Evolutionary conservation across 257 asterid species (phyloP), one percentile per base, ranked within the genome.

Genomic region (Asclepias syriaca): DNA sequence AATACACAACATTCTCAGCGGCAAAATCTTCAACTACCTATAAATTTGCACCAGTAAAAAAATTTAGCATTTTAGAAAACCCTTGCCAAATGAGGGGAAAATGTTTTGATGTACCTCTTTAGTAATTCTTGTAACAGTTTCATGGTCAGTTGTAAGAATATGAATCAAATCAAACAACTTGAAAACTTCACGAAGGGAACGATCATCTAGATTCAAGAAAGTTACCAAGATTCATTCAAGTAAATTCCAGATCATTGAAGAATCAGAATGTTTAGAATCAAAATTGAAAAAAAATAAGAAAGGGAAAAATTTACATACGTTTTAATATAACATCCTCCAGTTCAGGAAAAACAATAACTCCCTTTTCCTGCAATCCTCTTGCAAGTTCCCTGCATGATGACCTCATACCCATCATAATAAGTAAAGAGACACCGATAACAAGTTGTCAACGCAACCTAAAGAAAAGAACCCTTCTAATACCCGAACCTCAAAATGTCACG

Each of bases 1-100:
- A 84, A 78, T 94, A 91, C 64, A 88, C 87, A 74, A 91, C 99
- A 75, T 88, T 94, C 76, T 94, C 99, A 39, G 95, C 93, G 48
- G 96, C 93, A 81, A 94, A 94, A 83, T 94, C 99, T 86, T 94
- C 97, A 76, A 91, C 70, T 22, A 89, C 97, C 98, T 93, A 79
- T 70, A 68, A 57, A 45, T 61, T 68, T 9, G 71, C 43, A 68
- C 63, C 65, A 15, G 12, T 37, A 56, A 43, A 21, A 43, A 43
- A 43, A 43, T 3, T 34, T 12, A 69, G 21, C 29, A 40, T 4
- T 54, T 2, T 10, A 45, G n/a, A 50, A 45, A 14, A 6, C 60
- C 39, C 59, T 72, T 55, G 46, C 12, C 39, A 79, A 40, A 54
- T 68, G 18, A 71, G 53, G 63, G n/a, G 19, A 65, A 59, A 59